A percentile compares a stretch with the other conserved stretches of the same genome.
phyloP scores from a whole-genome alignment of 768 basidiomycete species.

The Amanita inopinata region DNA sequence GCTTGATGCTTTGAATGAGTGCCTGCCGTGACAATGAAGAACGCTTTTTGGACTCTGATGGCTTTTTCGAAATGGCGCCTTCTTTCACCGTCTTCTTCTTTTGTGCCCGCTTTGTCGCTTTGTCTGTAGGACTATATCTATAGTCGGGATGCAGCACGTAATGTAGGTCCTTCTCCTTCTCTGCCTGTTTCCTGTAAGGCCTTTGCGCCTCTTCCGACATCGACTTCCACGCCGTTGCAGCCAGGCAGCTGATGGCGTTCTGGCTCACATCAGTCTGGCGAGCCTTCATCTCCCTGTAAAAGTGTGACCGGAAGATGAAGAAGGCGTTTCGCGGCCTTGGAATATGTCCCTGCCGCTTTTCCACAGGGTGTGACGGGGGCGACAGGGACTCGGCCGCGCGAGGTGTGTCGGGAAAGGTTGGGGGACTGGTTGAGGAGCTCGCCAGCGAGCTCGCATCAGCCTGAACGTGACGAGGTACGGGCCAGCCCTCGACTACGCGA shows the following conservation, averaged over 20 bases:
- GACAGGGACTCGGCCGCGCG: not conserved
- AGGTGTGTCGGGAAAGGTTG: not conserved
- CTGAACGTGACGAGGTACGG: not conserved
- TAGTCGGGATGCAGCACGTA: conserved; percentile 6
- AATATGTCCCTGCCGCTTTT: conserved; percentile 15
- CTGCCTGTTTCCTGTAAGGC: conserved; percentile 11
- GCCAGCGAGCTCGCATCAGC: conserved; percentile 4
- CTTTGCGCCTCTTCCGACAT: conserved; percentile 16
- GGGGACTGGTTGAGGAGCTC: not conserved
- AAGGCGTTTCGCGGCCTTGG: conserved; percentile 31
- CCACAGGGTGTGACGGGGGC: conserved; percentile 9
- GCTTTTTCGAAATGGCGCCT: not conserved
- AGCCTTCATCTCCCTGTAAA: conserved; percentile 12
- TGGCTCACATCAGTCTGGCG: conserved; percentile 17
- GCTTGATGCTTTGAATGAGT: not conserved
- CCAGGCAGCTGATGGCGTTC: conserved; percentile 23
- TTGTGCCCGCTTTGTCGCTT: conserved; percentile 4
- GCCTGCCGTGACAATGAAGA: conserved; percentile 1
- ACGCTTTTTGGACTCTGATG: not conserved
- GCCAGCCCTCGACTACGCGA: conserved; percentile 4
- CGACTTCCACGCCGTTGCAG: conserved; percentile 21
- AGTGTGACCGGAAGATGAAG: conserved; percentile 27
- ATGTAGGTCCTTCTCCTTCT: conserved; percentile 6
- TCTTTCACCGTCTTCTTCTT: not conserved
- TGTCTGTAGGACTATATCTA: conserved; percentile 3